phyloP scores from a whole-genome alignment of 768 basidiomycete genomes.

The Suillus bovinus region DNA sequence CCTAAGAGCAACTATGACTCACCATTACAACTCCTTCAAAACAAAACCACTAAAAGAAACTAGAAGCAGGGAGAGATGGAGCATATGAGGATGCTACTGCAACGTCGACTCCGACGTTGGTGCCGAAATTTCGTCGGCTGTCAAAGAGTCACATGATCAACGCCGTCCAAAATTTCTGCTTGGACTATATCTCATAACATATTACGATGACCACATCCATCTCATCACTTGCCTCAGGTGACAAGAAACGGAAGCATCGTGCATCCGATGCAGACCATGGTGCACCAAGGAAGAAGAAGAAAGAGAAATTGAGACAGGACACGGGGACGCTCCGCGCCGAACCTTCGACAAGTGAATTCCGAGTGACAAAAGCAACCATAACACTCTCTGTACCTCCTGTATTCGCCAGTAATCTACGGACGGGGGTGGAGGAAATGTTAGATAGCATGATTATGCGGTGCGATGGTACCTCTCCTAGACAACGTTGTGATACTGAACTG shows the following conservation, averaged over 20 bases:
- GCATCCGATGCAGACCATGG: conserved; percentile 22
- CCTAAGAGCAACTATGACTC: not conserved
- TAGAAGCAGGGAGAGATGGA: not conserved
- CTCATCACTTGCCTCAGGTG: conserved; percentile 2
- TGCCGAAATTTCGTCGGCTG: not conserved
- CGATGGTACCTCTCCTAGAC: conserved; percentile 17
- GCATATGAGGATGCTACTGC: not conserved
- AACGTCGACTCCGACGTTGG: not conserved
- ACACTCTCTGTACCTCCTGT: conserved; percentile 78
- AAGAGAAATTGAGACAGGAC: conserved; percentile 15
- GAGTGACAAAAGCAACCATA: conserved; percentile 62
- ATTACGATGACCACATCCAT: conserved; percentile 9
- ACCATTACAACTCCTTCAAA: conserved; percentile 8
- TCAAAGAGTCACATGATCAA: not conserved
- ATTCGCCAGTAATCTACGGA: conserved; percentile 70
- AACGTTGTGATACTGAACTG: not conserved
- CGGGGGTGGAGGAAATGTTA: conserved; percentile 84
- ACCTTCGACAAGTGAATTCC: conserved; percentile 49
- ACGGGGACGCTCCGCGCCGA: conserved; percentile 42
- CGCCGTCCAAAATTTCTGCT: not conserved
- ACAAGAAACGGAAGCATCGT: conserved; percentile 43
- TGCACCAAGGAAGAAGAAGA: conserved; percentile 38
- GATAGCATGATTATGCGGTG: conserved; percentile 97
- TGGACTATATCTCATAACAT: not conserved
- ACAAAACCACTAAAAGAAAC: conserved; percentile 4